Percentiles rank a stretch among this genome's conserved stretches.
Conservation (phyloP, 1,139 yeast species). For the Chernovozyma sophiae-reginae region DNA sequence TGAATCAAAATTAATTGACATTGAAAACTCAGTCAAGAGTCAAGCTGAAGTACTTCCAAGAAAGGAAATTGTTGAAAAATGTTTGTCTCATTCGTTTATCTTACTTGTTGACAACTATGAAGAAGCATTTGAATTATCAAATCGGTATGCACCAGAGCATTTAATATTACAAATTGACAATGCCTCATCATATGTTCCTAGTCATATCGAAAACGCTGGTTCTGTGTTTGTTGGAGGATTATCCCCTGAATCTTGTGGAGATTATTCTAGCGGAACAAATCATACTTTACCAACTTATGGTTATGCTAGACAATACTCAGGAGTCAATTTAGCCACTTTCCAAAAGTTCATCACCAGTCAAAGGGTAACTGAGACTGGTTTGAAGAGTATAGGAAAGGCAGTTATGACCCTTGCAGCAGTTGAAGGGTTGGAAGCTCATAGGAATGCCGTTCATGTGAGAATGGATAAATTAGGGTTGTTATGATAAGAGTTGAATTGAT, state of each 20-base stretch:
- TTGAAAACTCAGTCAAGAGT: conserved; percentile 74
- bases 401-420: conserved; percentile 96
- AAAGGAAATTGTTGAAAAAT: conserved; percentile 85
- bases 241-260: conserved; percentile 98
- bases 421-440: conserved; percentile 95
- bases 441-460: conserved; percentile 92
- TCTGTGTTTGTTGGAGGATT: conserved; percentile 93
- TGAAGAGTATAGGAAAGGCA: conserved; percentile 84
- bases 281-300: conserved; percentile 98
- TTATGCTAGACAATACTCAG: conserved; percentile 94
- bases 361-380: conserved; percentile 80
- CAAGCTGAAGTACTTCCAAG: conserved; percentile 91
- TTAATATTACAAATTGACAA: conserved; percentile 83
- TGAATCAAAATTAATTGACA: conserved; percentile 53
- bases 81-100: conserved; percentile 87
- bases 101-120: conserved; percentile 62
- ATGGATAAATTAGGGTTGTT: conserved; percentile 65
- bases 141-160: conserved; percentile 95
- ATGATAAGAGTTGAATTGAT: no score
- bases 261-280: conserved; percentile 95
- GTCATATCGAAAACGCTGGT: conserved; percentile 85
- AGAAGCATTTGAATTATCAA: conserved; percentile 79
- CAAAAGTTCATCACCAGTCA: conserved; percentile 94
- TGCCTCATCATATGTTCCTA: conserved; percentile 67
- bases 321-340: conserved; percentile 94